Evolutionary conservation across 352 stramenopile species (phyloP).

Genomic region (Elongisporangium undulatum): DNA sequence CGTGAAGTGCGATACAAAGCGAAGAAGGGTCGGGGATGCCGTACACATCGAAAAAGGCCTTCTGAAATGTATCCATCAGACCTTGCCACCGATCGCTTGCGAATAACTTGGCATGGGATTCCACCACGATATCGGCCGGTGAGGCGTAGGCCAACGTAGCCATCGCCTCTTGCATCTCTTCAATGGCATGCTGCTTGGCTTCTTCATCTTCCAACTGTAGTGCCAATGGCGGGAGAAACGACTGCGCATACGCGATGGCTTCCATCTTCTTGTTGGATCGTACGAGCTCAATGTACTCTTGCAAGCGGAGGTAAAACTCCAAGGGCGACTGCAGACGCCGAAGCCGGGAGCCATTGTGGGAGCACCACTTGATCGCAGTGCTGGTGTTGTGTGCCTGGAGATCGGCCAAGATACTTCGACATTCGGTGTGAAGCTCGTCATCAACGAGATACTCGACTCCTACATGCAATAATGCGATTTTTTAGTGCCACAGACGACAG

Average conservation of each 20-base stretch:
- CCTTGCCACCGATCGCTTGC: constrained; percentile 47
- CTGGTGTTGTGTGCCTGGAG: constrained; percentile 39
- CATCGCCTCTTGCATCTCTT: constrained; percentile 67
- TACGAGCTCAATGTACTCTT: constrained; percentile 82
- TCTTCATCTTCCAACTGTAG: constrained; percentile 58
- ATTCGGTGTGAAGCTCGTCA: constrained; percentile 51
- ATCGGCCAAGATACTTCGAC: constrained; percentile 49
- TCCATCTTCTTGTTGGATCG: constrained; percentile 63
- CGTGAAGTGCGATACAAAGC: constrained; percentile 58
- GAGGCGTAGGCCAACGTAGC: constrained; percentile 67
- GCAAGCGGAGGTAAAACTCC: constrained; percentile 70
- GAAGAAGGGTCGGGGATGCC: constrained; percentile 62
- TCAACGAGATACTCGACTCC: constrained; percentile 64
- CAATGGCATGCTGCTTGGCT: constrained; percentile 45
- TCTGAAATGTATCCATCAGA: constrained; percentile 53
- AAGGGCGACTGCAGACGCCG: constrained; percentile 62
- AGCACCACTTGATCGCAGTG: constrained; percentile 63
- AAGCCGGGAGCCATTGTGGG: constrained; percentile 63
- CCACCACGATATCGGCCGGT: constrained; percentile 53
- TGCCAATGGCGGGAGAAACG: constrained; percentile 54
- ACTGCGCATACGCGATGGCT: constrained; percentile 65
- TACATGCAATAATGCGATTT: constrained; percentile 10
- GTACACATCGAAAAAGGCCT: constrained; percentile 65
- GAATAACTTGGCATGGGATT: constrained; percentile 63
- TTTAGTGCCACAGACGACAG: constrained; percentile 2